These are phyloP conservation scores for Phyllosticta capitalensis DNA, from an alignment of 2,329 filamentous ascomycete genomes.

Conservation along the genomic window DNA sequence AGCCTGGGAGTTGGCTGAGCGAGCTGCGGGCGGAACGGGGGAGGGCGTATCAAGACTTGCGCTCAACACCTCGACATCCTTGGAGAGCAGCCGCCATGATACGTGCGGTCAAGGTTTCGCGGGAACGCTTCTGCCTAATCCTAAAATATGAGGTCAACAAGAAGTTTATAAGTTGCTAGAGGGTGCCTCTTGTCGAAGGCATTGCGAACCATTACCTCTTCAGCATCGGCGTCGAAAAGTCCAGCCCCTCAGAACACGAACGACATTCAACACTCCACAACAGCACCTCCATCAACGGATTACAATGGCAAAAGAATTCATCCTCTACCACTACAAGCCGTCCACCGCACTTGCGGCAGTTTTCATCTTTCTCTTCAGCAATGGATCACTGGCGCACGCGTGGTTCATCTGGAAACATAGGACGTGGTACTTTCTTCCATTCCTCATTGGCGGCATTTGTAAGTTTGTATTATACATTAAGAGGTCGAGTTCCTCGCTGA, in stretches of 20 bases:
- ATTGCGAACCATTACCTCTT: neutral
- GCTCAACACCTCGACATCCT: neutral
- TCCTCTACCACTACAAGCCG: conserved; percentile 24
- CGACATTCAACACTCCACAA: neutral
- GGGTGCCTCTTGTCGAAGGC: neutral
- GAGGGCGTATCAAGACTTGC: neutral
- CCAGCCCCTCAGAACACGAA: neutral
- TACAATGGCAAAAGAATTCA: neutral
- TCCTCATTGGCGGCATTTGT: conserved; percentile 44
- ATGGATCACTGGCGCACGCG: conserved; percentile 26
- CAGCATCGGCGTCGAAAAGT: neutral
- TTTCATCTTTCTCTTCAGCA: conserved; percentile 21
- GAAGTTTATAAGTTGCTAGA: neutral
- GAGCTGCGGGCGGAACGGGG: neutral
- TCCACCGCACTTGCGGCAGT: conserved; percentile 21
- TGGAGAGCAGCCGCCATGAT: neutral
- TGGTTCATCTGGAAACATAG: conserved; percentile 29
- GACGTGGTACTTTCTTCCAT: conserved; percentile 44
- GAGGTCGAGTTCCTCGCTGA: neutral
- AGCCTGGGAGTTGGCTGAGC: neutral
- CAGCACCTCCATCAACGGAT: neutral
- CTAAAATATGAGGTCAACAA: neutral
- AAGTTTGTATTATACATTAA: conserved; percentile 12
- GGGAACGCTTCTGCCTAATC: neutral
- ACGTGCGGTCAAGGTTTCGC: neutral